Evolutionary conservation across 306 rosid genomes (phyloP).

Genomic region (Acacia confusa): DNA sequence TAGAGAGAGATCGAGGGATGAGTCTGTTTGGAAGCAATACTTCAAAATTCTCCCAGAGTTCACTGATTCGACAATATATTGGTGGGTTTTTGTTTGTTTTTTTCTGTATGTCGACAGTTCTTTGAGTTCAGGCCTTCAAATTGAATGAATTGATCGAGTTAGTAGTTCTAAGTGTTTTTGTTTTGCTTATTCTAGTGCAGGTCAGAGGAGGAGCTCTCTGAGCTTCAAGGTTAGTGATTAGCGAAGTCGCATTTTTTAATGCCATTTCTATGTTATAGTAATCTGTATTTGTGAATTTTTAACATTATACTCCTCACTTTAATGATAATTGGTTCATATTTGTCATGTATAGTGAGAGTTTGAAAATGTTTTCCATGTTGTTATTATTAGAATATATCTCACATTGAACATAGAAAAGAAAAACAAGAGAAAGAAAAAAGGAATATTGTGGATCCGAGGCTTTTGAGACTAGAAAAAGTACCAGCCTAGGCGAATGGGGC

Average conservation of each 20-base stretch:
- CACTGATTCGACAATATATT: slow-evolving; percentile 83
- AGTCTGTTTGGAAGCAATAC: slow-evolving; percentile 75
- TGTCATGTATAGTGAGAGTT: background rate
- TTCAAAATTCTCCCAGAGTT: slow-evolving; percentile 63
- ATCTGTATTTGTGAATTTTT: background rate
- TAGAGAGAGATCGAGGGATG: slow-evolving; percentile 63
- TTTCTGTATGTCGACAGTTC: background rate
- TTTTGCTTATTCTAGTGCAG: slow-evolving; percentile 87
- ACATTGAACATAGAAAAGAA: no score
- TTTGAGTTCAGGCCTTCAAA: background rate
- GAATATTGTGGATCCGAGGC: no score
- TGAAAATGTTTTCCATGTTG: background rate
- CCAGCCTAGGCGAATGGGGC: no score
- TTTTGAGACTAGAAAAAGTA: no score
- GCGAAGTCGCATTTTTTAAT: background rate
- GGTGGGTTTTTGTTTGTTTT: slow-evolving; percentile 64
- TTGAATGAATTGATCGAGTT: slow-evolving; percentile 53
- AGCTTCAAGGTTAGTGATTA: slow-evolving; percentile 71
- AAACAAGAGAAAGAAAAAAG: no score
- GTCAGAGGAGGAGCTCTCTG: slow-evolving; percentile 97
- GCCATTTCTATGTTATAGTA: background rate
- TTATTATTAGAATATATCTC: background rate
- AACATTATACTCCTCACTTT: background rate
- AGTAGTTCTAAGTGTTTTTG: slow-evolving; percentile 39
- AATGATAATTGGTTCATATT: background rate